Conservation (phyloP, 1,139 yeast species). For the Debaryomyces sp. region DNA sequence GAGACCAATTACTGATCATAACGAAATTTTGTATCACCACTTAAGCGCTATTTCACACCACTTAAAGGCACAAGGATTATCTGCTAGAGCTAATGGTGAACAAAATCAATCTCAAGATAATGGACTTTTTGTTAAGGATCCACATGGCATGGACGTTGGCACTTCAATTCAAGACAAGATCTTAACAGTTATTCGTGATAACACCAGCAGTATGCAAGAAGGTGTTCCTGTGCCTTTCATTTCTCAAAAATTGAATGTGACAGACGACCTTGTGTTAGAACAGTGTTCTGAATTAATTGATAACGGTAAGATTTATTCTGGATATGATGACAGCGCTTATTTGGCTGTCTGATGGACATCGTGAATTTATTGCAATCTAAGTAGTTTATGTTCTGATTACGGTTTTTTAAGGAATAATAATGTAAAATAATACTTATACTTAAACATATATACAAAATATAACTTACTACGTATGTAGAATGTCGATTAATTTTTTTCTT, state of each 20-base stretch:
- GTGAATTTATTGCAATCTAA: neutral
- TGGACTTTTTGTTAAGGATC: constrained; percentile 51
- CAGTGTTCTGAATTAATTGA: constrained; percentile 59
- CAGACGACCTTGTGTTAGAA: constrained; percentile 49
- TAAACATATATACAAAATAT: neutral
- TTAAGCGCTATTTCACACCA: constrained; percentile 71
- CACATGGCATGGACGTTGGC: constrained; percentile 27
- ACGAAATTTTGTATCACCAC: constrained; percentile 77
- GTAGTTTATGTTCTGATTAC: neutral
- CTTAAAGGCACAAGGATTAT: constrained; percentile 50
- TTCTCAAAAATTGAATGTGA: constrained; percentile 55
- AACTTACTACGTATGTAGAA: neutral
- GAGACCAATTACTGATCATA: constrained; percentile 64
- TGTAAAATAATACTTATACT: neutral
- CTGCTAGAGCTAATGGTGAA: constrained; percentile 14
- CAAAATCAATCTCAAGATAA: constrained; percentile 18
- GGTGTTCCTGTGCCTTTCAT: constrained; percentile 71
- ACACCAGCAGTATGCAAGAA: constrained; percentile 63
- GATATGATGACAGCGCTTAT: constrained; percentile 65
- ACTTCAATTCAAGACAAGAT: constrained; percentile 45
- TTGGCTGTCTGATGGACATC: constrained; percentile 47
- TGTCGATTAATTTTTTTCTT: neutral
- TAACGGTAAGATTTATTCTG: constrained; percentile 66
- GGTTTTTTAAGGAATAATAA: neutral
- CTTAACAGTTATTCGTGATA: constrained; percentile 50